Evolutionary conservation across 2,329 filamentous ascomycete species (phyloP).

Genomic region (Byssochlamys sp.): DNA sequence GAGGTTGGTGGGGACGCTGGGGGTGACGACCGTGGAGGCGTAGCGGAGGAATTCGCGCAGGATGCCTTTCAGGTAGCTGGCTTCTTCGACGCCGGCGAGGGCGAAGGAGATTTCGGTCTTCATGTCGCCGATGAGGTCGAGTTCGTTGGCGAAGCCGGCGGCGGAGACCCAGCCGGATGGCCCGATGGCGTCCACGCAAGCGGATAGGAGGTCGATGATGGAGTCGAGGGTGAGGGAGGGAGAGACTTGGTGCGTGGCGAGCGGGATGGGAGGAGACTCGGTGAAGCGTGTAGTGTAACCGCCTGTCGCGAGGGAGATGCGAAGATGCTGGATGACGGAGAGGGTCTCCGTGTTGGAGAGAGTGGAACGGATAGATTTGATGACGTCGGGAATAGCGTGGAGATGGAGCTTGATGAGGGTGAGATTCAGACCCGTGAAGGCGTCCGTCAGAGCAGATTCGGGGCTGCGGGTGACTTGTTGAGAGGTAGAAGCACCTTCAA

Average conservation of each 20-base stretch:
- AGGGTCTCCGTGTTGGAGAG: conserved; percentile 31
- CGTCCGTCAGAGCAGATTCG: conserved; percentile 20
- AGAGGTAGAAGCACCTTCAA: conserved; percentile 7
- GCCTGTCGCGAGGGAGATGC: conserved; percentile 33
- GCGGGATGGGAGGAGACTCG: conserved; percentile 28
- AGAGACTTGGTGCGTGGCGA: conserved; percentile 24
- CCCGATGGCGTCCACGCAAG: conserved; percentile 39
- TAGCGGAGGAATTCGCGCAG: conserved; percentile 38
- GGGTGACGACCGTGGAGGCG: conserved; percentile 18
- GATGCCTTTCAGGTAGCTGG: conserved; percentile 38
- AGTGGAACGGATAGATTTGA: conserved; percentile 27
- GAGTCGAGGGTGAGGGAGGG: conserved; percentile 29
- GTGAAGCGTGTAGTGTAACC: conserved; percentile 35
- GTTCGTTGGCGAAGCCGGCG: conserved; percentile 26
- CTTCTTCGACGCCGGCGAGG: conserved; percentile 39
- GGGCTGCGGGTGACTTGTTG: conserved; percentile 2
- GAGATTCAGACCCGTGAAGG: conserved; percentile 30
- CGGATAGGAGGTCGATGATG: conserved; percentile 34
- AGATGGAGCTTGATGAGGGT: conserved; percentile 28
- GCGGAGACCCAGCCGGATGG: conserved; percentile 39
- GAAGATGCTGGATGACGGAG: conserved; percentile 34
- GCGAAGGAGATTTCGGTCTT: conserved; percentile 40
- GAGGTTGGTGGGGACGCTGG: conserved; percentile 4
- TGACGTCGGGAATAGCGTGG: conserved; percentile 21
- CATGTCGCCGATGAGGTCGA: conserved; percentile 39